Base-by-base conservation (phyloP, 176 grass and related monocot species). In the Microstegium vimineum region DNA sequence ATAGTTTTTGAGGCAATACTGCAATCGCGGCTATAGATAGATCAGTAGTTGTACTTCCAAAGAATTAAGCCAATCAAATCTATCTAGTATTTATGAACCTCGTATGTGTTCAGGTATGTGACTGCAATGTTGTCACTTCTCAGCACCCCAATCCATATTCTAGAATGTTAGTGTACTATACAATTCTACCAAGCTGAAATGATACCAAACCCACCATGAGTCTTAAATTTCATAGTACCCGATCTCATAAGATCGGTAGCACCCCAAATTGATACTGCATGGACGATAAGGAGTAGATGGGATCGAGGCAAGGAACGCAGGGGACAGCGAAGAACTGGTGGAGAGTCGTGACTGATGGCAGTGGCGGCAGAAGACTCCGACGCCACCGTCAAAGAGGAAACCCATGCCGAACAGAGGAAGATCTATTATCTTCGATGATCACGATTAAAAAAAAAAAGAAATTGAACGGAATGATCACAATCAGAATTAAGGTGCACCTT, bases 71-170 rank as follows among this genome's bases (percentile, higher is more conserved):
- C 46, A 56, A 77, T 70, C 9, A 66, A 81, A 81, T 74, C 5
- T 38, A 77, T 76, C 23, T 80, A 76, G 64, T 47, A 37, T 76
- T 31, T 57, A 66, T 73, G 76, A 69, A 52, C 15, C 27, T 73
- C 30, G 60, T 27, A n/a, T 41, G 32, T 18, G 22, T 83, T 66
- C 56, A 88, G 45, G 54, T 43, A 83, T 66, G 75, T 47, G 9
- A 74, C 45, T 74, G 67, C 22, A 56, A 10, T 20, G 52, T 56
- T 56, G 22, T 56, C 52, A 56, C 22, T 56, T 56, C 15, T 22
- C 20, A 56, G 52, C 23, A 56, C 23, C 52, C 3, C 8, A 56
- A 56, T 9, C 20, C 22, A 56, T 56, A 56, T n/a, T 20, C 51
- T 54, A 54, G 51, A 54, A 54, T 54, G 20, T 54, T 22, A 52